Conservation (phyloP, 805 yeast species). For the Tetrapisispora namnaoensis region DNA sequence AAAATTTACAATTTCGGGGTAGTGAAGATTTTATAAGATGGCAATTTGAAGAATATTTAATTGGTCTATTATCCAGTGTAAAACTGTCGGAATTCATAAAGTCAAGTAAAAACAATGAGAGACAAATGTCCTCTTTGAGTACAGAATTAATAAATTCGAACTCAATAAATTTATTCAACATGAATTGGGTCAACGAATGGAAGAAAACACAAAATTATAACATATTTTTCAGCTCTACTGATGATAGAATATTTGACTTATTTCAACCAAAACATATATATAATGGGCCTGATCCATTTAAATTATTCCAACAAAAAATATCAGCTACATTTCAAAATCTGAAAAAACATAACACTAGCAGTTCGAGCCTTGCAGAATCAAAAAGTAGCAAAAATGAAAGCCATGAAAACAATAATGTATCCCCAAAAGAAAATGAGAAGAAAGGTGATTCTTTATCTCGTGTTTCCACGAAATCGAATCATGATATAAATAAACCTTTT, state of each 20-base stretch:
- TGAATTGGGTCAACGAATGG: constrained; percentile 44
- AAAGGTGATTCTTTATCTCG: background rate
- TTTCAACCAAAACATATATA: constrained; percentile 40
- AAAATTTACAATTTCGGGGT: constrained; percentile 46
- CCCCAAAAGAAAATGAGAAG: background rate
- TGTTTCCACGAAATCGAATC: background rate
- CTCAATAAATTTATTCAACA: constrained; percentile 35
- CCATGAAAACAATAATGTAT: background rate
- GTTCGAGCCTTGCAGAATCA: background rate
- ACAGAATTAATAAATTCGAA: constrained; percentile 24
- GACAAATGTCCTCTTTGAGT: constrained; percentile 28
- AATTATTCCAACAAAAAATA: constrained; percentile 23
- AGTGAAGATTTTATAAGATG: constrained; percentile 83
- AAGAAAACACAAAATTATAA: constrained; percentile 43
- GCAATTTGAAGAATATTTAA: constrained; percentile 83
- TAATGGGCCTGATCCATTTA: constrained; percentile 21
- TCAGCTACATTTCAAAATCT: constrained; percentile 26
- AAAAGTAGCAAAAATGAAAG: background rate
- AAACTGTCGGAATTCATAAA: constrained; percentile 55
- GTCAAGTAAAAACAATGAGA: constrained; percentile 28
- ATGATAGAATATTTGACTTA: constrained; percentile 58
- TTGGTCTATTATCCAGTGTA: constrained; percentile 61
- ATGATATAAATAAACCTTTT: background rate
- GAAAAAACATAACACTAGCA: constrained; percentile 1
- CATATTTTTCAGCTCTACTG: constrained; percentile 48